Percentiles rank a stretch among this genome's conserved stretches.
Evolutionary conservation across 768 basidiomycete species (phyloP).

Genomic region (Boletus rubroflammeus): DNA sequence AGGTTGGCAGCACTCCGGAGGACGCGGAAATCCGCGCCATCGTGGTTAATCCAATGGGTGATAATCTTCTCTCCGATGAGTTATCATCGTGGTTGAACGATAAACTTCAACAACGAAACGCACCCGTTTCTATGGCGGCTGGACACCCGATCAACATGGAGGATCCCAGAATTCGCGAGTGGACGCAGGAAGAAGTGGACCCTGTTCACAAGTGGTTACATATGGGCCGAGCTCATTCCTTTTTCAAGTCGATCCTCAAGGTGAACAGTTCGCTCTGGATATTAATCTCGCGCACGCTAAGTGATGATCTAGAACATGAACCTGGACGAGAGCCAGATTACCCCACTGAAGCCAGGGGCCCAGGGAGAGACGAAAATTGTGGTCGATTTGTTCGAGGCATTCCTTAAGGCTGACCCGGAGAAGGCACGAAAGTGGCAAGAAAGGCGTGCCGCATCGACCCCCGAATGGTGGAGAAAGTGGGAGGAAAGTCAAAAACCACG

Average conservation of each 20-base stretch:
- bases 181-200: slow-evolving; percentile 35
- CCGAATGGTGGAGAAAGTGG: slow-evolving; percentile 33
- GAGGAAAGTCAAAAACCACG: slow-evolving; percentile 19
- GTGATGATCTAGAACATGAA: slow-evolving; percentile 14
- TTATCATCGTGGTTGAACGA: slow-evolving; percentile 31
- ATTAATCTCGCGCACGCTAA: neutral
- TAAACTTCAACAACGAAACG: slow-evolving; percentile 21
- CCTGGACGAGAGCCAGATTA: slow-evolving; percentile 12
- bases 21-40: slow-evolving; percentile 15
- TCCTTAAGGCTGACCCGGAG: slow-evolving; percentile 25
- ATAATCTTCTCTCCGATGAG: slow-evolving; percentile 35
- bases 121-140: slow-evolving; percentile 19
- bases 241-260: slow-evolving; percentile 28
- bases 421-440: slow-evolving; percentile 22
- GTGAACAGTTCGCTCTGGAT: slow-evolving; percentile 9
- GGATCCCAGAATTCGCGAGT: slow-evolving; percentile 39
- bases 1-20: slow-evolving; percentile 7
- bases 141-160: slow-evolving; percentile 28
- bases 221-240: slow-evolving; percentile 27
- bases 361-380: slow-evolving; percentile 15
- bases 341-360: slow-evolving; percentile 6
- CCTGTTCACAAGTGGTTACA: slow-evolving; percentile 37
- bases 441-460: slow-evolving; percentile 19
- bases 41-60: slow-evolving; percentile 17
- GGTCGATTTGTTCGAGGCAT: slow-evolving; percentile 19